Base-by-base conservation (phyloP, 805 yeast genomes). In the Metschnikowia corniflorae region DNA sequence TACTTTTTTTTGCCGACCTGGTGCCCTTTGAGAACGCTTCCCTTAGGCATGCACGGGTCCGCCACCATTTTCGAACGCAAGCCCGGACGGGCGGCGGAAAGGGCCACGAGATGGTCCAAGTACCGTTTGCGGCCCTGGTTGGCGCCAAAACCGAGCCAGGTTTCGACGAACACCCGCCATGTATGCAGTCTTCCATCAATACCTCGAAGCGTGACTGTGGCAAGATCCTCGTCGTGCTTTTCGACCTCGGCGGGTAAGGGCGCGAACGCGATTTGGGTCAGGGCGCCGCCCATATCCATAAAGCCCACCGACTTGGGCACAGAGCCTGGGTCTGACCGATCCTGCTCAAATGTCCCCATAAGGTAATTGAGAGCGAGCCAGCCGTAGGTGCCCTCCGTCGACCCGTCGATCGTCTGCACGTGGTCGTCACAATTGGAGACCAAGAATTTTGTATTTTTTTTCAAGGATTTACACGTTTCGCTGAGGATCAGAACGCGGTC, bases 201-300 rank as follows among this genome's bases (percentile, higher is more conserved):
- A 33, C 77, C 81, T 38, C 88, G 73, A 39, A 93, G 62, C 12
- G 71, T 68, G 2, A 93, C 75, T 2, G 68, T 71, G 19, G 82
- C 76, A 37, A 89, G 70, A 56, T 88, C 95, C 36, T 89, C 89
- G 27, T 63, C 56, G 57, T 87, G 95, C 44, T 72, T 73, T 17
- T 57, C 61, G 6, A 82, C 60, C 43, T 86, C 88, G n/a, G 72
- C 66, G 4, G 52, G 44, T 3, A 79, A 73, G 0, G 97, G 97
- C 7, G 85, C 88, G 70, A 89, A 93, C 7, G 97, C 95, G 16
- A 93, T 77, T 55, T 93, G 98, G 0, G 96, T 87, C 2, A 96
- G 87, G 0, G 98, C 98, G 10, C 98, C 98, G 12, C 98, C 98
- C 98, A 93, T 93, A 59, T 93, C 98, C 91, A 93, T 83, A 51